These are phyloP conservation scores for Warburgia ugandensis DNA, from an alignment of 164 flowering plant species.

Conservation along the genomic window DNA sequence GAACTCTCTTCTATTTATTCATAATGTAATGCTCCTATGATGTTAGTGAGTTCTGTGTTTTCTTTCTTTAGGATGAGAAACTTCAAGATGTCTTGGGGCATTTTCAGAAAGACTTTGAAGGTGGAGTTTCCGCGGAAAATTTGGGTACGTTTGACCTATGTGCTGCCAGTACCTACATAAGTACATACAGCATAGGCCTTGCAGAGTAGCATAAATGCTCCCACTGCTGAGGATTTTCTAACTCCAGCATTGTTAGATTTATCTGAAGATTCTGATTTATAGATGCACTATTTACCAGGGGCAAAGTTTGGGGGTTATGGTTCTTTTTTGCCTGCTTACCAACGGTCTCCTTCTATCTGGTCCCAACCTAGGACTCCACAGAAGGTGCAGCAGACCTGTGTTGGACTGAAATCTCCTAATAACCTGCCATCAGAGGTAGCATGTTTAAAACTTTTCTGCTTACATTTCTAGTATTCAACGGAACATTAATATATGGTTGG, in stretches of 20 bases:
- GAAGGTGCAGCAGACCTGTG: constrained; percentile 18
- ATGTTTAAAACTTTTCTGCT: not conserved
- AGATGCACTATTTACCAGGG: constrained; percentile 36
- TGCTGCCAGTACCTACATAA: not conserved
- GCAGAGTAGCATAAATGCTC: constrained; percentile 1
- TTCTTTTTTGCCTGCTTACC: constrained; percentile 65
- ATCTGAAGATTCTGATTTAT: constrained; percentile 6
- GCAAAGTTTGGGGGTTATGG: constrained; percentile 84
- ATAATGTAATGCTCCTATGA: too few relatives aligned
- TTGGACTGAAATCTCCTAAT: constrained; percentile 28
- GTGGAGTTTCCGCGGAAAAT: constrained; percentile 59
- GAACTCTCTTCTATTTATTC: too few relatives aligned
- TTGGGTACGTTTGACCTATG: constrained; percentile 37
- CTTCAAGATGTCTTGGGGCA: constrained; percentile 69
- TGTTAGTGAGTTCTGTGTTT: constrained; percentile 2
- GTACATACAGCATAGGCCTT: not conserved
- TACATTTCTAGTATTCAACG: not conserved
- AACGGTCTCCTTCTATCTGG: constrained; percentile 40
- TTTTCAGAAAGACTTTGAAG: constrained; percentile 75
- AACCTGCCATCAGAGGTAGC: constrained; percentile 44
- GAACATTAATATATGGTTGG: not conserved
- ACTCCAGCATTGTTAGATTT: not conserved
- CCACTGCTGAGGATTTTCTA: not conserved
- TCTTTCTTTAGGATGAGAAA: constrained; percentile 32
- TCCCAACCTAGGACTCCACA: constrained; percentile 45